These are phyloP conservation scores for Omphalotus olearius DNA, from an alignment of 1,284 basidiomycete genomes.

Conservation along the genomic window DNA sequence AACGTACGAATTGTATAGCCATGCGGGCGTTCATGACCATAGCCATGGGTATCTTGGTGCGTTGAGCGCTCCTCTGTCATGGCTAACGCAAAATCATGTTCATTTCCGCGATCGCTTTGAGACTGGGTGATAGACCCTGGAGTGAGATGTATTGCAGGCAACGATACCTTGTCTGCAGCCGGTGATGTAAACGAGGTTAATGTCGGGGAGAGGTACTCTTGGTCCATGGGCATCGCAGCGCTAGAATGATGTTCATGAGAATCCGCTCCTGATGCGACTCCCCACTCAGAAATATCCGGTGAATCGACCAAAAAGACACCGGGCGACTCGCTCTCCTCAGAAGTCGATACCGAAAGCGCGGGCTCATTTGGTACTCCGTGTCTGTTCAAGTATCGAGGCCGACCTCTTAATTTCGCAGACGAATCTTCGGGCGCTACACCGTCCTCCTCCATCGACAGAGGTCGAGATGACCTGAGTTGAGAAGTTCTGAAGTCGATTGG, in stretches of 20 bases:
- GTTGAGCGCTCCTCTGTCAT: too few relatives aligned
- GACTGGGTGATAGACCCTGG: not conserved
- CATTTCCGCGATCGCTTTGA: not conserved
- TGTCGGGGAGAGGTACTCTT: conserved; percentile 2
- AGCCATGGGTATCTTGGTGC: not conserved
- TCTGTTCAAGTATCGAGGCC: too few relatives aligned
- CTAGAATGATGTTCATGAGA: not conserved
- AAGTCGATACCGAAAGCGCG: too few relatives aligned
- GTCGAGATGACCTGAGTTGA: conserved; percentile 11
- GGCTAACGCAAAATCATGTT: too few relatives aligned
- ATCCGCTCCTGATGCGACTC: too few relatives aligned
- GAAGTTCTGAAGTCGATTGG: conserved; percentile 26
- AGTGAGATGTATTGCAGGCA: not conserved
- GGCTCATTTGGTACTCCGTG: too few relatives aligned
- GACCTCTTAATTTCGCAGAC: too few relatives aligned
- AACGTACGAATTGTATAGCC: too few relatives aligned
- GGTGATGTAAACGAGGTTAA: not conserved
- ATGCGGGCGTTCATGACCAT: not conserved
- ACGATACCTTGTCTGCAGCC: not conserved
- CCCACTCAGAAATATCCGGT: too few relatives aligned
- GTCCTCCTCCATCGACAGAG: not conserved
- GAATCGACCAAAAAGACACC: too few relatives aligned
- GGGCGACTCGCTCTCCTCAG: too few relatives aligned
- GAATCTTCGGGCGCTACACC: too few relatives aligned
- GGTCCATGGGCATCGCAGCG: conserved; percentile 2